These are phyloP conservation scores for Pleurotus cornucopiae DNA, from an alignment of 768 basidiomycete species.

Conservation along the genomic window DNA sequence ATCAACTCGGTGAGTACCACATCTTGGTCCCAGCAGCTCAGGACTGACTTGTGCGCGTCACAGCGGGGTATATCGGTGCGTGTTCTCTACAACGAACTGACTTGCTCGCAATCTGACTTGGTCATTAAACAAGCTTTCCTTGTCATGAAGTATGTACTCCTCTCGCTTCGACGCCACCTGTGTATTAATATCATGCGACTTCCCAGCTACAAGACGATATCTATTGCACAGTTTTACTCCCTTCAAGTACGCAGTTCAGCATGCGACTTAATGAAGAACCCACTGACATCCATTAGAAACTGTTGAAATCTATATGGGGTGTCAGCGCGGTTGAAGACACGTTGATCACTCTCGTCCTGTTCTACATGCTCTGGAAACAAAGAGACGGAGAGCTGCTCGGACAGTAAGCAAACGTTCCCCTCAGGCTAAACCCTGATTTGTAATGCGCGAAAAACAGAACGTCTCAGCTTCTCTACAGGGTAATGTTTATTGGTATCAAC, in stretches of 20 bases:
- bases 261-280: neutral
- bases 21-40: too few relatives aligned
- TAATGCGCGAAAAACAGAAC: neutral
- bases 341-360: neutral
- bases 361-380: conserved; percentile 8
- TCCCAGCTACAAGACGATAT: neutral
- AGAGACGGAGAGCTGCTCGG: neutral
- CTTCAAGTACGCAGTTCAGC: neutral
- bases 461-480: conserved; percentile 14
- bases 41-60: neutral
- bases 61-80: conserved; percentile 5
- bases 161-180: too few relatives aligned
- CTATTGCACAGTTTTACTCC: neutral
- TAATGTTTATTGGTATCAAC: conserved; percentile 24
- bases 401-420: neutral
- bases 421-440: too few relatives aligned
- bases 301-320: conserved; percentile 6
- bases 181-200: too few relatives aligned
- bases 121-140: neutral
- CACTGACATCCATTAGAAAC: neutral
- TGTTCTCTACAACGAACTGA: neutral
- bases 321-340: conserved; percentile 2
- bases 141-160: neutral
- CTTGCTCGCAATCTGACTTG: neutral
- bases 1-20: neutral